phyloP scores from a whole-genome alignment of 352 stramenopile species.

The Phytophthora boehmeriae region DNA sequence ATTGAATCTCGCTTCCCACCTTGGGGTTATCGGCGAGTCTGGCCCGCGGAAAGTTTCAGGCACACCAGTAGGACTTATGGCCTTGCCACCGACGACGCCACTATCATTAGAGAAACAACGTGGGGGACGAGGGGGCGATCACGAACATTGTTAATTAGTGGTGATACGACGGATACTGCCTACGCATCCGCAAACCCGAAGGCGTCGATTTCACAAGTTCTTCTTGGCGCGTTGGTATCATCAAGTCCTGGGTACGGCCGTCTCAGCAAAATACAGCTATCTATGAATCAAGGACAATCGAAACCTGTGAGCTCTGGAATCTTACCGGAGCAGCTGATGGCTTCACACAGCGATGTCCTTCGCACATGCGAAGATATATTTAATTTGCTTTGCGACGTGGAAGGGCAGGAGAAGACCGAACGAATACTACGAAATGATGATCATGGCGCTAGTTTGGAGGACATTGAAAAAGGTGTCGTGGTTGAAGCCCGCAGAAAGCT shows the following conservation, averaged over 20 bases:
- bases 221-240: conserved; percentile 42
- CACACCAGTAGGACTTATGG: not conserved
- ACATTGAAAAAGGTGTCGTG: conserved; percentile 24
- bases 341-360: conserved; percentile 31
- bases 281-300: conserved; percentile 8
- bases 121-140: conserved; percentile 9
- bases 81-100: conserved; percentile 18
- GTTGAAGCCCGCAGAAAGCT: conserved; percentile 28
- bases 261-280: conserved; percentile 26
- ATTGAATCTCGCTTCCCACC: conserved; percentile 26
- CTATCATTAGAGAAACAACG: conserved; percentile 25
- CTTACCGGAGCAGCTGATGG: conserved; percentile 31
- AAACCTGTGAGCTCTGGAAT: conserved; percentile 28
- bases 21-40: conserved; percentile 20
- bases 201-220: conserved; percentile 53
- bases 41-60: conserved; percentile 2
- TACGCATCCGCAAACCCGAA: conserved; percentile 7
- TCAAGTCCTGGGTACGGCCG: conserved; percentile 23
- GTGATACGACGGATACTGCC: conserved; percentile 7
- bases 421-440: conserved; percentile 14
- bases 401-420: conserved; percentile 20
- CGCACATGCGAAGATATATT: conserved; percentile 64
- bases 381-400: conserved; percentile 60
- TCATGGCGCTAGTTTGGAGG: not conserved
- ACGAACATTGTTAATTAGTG: conserved; percentile 20